A percentile compares a stretch with the other conserved stretches of the same genome.
Conservation (phyloP, 805 yeast genomes). For the Lachancea mirantina region DNA sequence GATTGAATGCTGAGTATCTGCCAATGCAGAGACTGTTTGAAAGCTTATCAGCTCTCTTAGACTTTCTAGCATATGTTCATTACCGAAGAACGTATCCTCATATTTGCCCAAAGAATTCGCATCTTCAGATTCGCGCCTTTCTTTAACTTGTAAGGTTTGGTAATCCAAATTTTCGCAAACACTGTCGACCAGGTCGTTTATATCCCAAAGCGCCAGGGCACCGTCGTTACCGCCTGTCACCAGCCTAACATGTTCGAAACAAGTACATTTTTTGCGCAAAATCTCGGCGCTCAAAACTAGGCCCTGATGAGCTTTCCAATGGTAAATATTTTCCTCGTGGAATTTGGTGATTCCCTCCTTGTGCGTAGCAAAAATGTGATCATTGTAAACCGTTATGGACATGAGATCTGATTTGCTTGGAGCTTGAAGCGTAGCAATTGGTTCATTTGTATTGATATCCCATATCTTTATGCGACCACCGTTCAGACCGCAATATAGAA, state of each 20-base stretch:
- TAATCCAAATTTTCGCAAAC: constrained; percentile 2
- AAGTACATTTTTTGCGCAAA: constrained; percentile 29
- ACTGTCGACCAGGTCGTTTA: constrained; percentile 23
- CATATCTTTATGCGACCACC: constrained; percentile 73
- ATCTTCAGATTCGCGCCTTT: neutral
- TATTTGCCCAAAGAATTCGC: constrained; percentile 9
- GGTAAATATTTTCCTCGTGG: constrained; percentile 36
- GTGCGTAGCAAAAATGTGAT: constrained; percentile 28
- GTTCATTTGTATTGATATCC: constrained; percentile 80
- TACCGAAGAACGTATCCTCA: constrained; percentile 31
- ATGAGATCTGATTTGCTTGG: constrained; percentile 45
- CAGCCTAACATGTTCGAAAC: constrained; percentile 36
- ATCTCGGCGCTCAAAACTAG: constrained; percentile 52
- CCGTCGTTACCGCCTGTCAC: constrained; percentile 68
- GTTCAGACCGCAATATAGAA: constrained; percentile 75
- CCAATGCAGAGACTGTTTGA: constrained; percentile 71
- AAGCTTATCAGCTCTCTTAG: constrained; percentile 57
- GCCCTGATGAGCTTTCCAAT: constrained; percentile 50
- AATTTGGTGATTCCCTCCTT: constrained; percentile 42
- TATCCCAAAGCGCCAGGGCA: constrained; percentile 67
- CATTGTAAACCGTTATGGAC: constrained; percentile 33
- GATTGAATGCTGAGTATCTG: constrained; percentile 45
- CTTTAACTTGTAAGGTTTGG: neutral
- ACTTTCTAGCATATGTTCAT: constrained; percentile 58
- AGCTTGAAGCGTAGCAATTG: constrained; percentile 39